Evolutionary conservation across 2,329 filamentous ascomycete genomes (phyloP).

Genomic region (Neophaeococcomyces aloes): DNA sequence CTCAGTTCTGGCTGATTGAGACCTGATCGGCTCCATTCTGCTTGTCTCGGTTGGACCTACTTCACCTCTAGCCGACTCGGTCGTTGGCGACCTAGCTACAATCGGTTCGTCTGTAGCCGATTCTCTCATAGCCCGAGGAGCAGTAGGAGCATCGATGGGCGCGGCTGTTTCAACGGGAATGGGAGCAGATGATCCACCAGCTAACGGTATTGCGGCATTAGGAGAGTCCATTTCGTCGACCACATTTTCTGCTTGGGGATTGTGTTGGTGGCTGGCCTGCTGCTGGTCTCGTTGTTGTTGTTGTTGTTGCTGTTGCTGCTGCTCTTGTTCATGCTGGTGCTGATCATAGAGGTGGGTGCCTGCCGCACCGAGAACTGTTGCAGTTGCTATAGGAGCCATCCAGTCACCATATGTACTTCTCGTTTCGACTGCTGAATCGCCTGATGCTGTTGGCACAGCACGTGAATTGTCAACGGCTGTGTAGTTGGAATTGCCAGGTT

Average conservation of each 20-base stretch:
- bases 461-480: constrained; percentile 16
- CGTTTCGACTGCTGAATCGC: constrained; percentile 12
- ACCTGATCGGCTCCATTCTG: too few relatives aligned
- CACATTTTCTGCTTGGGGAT: constrained; percentile 6
- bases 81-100: constrained; percentile 7
- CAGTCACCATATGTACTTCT: constrained; percentile 42
- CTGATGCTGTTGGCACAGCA: constrained; percentile 13
- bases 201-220: constrained; percentile 2
- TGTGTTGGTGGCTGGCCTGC: constrained; percentile 12
- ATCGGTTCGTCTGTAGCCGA: constrained; percentile 13
- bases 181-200: constrained; percentile 4
- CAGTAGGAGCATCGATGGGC: constrained; percentile 15
- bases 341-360: constrained; percentile 15
- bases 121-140: constrained; percentile 17
- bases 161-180: constrained; percentile 10
- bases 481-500: constrained; percentile 9
- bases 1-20: too few relatives aligned
- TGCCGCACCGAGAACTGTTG: constrained; percentile 18
- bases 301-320: not conserved
- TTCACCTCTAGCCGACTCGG: not conserved
- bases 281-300: constrained; percentile 12
- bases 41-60: too few relatives aligned
- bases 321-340: not conserved
- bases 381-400: constrained; percentile 41
- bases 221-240: constrained; percentile 8